Conservation (phyloP, 495 filamentous ascomycete species). For the Xanthoparmelia taractica region DNA sequence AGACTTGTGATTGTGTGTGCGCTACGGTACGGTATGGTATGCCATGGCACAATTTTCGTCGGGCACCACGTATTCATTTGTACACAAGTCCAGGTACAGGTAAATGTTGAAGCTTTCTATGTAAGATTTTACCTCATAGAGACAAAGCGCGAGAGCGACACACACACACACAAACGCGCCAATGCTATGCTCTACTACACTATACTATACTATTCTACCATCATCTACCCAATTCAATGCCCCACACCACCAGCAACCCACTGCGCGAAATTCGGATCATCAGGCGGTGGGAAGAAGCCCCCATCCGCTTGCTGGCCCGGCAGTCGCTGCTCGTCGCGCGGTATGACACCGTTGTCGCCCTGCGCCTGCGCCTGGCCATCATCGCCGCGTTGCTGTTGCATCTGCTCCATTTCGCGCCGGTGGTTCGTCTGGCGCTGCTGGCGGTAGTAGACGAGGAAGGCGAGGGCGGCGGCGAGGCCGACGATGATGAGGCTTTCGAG, state of each 20-base stretch:
- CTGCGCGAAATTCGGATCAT: slow-evolving; percentile 60
- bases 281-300: slow-evolving; percentile 64
- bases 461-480: slow-evolving; percentile 62
- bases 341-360: slow-evolving; percentile 13
- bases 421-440: slow-evolving; percentile 62
- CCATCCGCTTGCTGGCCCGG: slow-evolving; percentile 42
- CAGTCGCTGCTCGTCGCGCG: slow-evolving; percentile 33
- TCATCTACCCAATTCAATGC: slow-evolving; percentile 53
- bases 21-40: no score
- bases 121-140: no score
- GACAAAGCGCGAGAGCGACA: no score
- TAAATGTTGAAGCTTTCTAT: no score
- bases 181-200: no score
- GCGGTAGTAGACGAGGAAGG: slow-evolving; percentile 74
- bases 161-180: slow-evolving; percentile 1
- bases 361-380: slow-evolving; percentile 6
- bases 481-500: slow-evolving; percentile 82
- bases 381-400: slow-evolving; percentile 40
- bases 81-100: no score
- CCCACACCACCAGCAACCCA: slow-evolving; percentile 74
- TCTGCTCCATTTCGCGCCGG: slow-evolving; percentile 35
- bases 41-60: no score
- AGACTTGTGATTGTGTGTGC: no score
- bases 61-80: no score
- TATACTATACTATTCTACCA: no score